Percentiles rank a stretch among this genome's conserved stretches.
phyloP scores from a whole-genome alignment of 202 grass and related monocot species.

The Carex arenaria region DNA sequence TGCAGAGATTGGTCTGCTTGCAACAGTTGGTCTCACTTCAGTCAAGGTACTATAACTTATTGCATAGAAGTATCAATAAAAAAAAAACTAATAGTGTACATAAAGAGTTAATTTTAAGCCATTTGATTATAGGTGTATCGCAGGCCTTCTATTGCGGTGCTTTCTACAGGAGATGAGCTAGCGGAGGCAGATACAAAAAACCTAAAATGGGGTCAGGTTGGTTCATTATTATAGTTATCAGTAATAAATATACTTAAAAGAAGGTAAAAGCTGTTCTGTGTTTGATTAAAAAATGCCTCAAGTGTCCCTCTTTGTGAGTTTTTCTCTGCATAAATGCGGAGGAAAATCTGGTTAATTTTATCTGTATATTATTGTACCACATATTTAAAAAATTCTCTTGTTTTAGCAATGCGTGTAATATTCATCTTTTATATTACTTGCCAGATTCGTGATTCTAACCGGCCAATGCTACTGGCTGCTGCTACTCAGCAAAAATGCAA shows the following conservation, averaged over 20 bases:
- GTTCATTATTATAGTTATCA: constrained; percentile 8
- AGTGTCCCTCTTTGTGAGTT: too few species aligned
- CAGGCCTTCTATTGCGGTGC: constrained; percentile 59
- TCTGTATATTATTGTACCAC: not conserved
- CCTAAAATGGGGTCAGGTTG: constrained; percentile 83
- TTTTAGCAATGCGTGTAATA: not conserved
- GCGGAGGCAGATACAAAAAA: constrained; percentile 57
- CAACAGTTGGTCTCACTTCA: constrained; percentile 63
- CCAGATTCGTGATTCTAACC: constrained; percentile 97
- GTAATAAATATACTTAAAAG: not conserved
- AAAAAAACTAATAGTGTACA: not conserved
- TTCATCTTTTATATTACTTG: constrained; percentile 17
- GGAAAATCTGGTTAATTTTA: not conserved
- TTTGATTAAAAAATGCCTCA: too few species aligned
- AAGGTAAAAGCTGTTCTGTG: too few species aligned
- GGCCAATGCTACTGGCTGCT: constrained; percentile 78
- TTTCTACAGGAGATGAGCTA: constrained; percentile 93
- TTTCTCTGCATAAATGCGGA: not conserved
- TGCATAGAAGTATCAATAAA: not conserved
- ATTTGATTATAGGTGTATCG: constrained; percentile 53
- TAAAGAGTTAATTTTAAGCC: not conserved
- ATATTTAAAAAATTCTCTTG: not conserved
- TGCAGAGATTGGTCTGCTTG: constrained; percentile 83
- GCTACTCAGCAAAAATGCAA: constrained; percentile 77
- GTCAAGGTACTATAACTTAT: constrained; percentile 46